These are phyloP conservation scores for Penicillium psychrofluorescens DNA, from an alignment of 495 filamentous ascomycete genomes.

Conservation along the genomic window DNA sequence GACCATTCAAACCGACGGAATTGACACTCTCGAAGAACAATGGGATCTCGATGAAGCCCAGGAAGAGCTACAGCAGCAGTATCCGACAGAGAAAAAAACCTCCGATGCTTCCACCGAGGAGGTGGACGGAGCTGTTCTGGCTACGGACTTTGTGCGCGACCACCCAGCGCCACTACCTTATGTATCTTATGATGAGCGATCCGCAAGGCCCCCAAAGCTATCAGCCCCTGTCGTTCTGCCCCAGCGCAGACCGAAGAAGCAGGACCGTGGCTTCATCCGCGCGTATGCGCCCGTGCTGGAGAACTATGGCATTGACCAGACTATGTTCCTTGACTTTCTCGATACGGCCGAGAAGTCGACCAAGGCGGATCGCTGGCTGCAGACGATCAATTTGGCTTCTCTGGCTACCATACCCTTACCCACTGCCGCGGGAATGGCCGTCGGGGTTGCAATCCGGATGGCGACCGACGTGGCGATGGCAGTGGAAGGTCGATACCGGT, in stretches of 20 bases:
- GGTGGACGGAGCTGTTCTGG: slow-evolving; percentile 1
- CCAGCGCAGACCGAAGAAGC: slow-evolving; percentile 23
- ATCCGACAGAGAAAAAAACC: neutral
- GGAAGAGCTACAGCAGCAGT: slow-evolving; percentile 14
- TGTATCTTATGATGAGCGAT: neutral
- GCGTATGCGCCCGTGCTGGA: slow-evolving; percentile 47
- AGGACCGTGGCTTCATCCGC: slow-evolving; percentile 22
- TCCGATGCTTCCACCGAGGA: neutral
- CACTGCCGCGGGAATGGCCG: slow-evolving; percentile 31
- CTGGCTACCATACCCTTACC: slow-evolving; percentile 32
- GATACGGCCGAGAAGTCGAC: slow-evolving; percentile 36
- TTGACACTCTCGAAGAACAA: slow-evolving; percentile 27
- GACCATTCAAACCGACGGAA: neutral
- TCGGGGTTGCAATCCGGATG: slow-evolving; percentile 34
- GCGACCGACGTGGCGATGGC: slow-evolving; percentile 38
- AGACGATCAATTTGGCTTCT: slow-evolving; percentile 38
- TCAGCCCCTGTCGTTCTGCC: slow-evolving; percentile 26
- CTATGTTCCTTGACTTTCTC: slow-evolving; percentile 49
- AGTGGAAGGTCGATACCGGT: slow-evolving; percentile 29
- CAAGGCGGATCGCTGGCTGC: slow-evolving; percentile 26
- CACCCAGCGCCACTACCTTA: slow-evolving; percentile 10
- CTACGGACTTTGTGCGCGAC: slow-evolving; percentile 14
- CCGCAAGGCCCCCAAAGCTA: slow-evolving; percentile 24
- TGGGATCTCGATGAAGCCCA: slow-evolving; percentile 47
- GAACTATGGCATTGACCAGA: slow-evolving; percentile 43